Base-by-base conservation (phyloP, 371 early-diverging fungal species). In the Dichotomocladium elegans region DNA sequence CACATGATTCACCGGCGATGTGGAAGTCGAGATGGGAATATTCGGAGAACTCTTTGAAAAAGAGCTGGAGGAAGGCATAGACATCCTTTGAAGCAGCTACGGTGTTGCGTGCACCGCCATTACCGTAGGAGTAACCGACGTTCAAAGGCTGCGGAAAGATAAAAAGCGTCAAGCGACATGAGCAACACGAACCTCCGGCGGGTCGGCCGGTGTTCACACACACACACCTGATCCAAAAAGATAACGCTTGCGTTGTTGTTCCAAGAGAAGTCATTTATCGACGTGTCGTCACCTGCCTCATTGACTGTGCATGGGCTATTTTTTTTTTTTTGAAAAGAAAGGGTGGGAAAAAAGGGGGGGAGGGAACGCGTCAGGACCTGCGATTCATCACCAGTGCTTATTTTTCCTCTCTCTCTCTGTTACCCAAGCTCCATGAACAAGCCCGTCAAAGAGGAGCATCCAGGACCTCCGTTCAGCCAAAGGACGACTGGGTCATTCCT, bases 401-500 rank as follows among this genome's bases (percentile, higher is more conserved):
- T 22, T 12, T 31, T n/a, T n/a, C n/a, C n/a, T 47, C 11, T 45
- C 26, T 40, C 4, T 11, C 45, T 22, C 22, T 35, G 34, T 29
- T 57, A 67, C 64, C 72, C 95, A 34, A 90, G 73, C 58, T 91
- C 93, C 84, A 90, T 89, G 64, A 91, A 83, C 29, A 92, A 75
- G 27, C 93, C 94, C 8, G 58, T 58, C 55, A 86, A 67, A 1
- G 87, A 87, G 19, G 86, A 84, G 60, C 91, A 90, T 0, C 95
- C 95, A 11, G 94, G 93, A 10, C 94, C 96, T 19, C 93, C 93
- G 24, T 86, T 85, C 47, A 90, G 66, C 92, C 92, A 92, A 24
- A 92, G 77, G 12, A 92, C 82, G 44, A 92, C 56, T 2, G 93
- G 94, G 50, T 92, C 93, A 1, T 71, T 69, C 30, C 61, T 45